A percentile compares a stretch with the other conserved stretches of the same genome.
These are phyloP conservation scores for Leccinum sublutescens DNA, from an alignment of 768 basidiomycete genomes.

Conservation along the genomic window DNA sequence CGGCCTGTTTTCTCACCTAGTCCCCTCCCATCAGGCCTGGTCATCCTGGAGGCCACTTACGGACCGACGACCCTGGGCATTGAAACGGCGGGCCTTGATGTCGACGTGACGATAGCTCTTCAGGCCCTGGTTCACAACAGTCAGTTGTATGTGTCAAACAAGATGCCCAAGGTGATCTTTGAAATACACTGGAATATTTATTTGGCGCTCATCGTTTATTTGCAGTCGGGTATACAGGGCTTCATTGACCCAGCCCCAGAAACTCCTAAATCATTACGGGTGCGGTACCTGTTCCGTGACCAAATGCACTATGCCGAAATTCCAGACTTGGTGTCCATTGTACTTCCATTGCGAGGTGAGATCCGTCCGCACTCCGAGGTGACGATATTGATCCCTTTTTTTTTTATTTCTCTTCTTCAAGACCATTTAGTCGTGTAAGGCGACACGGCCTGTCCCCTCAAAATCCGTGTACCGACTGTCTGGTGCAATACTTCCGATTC, in stretches of 20 bases:
- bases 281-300: constrained; percentile 77
- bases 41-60: constrained; percentile 75
- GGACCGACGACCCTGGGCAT: constrained; percentile 53
- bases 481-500: constrained; percentile 8
- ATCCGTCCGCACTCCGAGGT: constrained; percentile 17
- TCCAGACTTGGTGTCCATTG: constrained; percentile 63
- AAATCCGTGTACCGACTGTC: not conserved
- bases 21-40: constrained; percentile 50
- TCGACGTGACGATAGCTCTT: constrained; percentile 79
- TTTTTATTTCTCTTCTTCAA: constrained; percentile 1
- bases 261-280: constrained; percentile 62
- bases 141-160: constrained; percentile 75
- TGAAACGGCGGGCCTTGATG: constrained; percentile 51
- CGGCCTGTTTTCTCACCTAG: constrained; percentile 15
- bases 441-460: not conserved
- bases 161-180: constrained; percentile 62
- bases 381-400: constrained; percentile 8
- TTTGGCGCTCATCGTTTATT: constrained; percentile 7
- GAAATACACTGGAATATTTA: not conserved
- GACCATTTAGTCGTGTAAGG: constrained; percentile 31
- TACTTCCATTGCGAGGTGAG: constrained; percentile 76
- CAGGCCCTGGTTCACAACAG: constrained; percentile 80
- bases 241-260: constrained; percentile 84
- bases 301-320: constrained; percentile 76
- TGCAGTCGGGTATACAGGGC: constrained; percentile 73